Percentiles rank a stretch among this genome's conserved stretches.
phyloP scores from a whole-genome alignment of 1,284 basidiomycete genomes.

The Chondrostereum purpureum region DNA sequence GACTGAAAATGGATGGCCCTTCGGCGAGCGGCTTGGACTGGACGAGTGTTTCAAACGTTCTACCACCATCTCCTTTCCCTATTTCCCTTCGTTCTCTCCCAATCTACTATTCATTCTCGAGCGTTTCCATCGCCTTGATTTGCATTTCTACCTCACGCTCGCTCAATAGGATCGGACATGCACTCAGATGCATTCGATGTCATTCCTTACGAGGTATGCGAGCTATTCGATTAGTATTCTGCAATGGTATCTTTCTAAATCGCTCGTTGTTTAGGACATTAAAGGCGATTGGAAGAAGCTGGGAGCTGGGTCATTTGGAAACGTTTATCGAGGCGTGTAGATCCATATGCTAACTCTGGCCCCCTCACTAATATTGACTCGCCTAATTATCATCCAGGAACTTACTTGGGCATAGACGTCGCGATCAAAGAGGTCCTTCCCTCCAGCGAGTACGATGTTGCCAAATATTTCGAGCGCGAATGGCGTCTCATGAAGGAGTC shows the following conservation, averaged over 20 bases:
- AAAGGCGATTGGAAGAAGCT: conserved; percentile 84
- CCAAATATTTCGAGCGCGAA: conserved; percentile 97
- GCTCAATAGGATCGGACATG: conserved; percentile 14
- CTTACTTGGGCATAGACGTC: conserved; percentile 91
- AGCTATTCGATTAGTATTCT: background rate
- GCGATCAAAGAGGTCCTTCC: conserved; percentile 95
- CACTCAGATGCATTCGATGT: conserved; percentile 72
- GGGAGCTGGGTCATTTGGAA: conserved; percentile 88
- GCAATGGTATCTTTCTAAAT: background rate
- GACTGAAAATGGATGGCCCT: background rate
- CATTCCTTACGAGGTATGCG: conserved; percentile 67
- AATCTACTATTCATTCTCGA: background rate
- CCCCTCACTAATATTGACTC: conserved; percentile 3
- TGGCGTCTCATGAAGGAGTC: conserved; percentile 94
- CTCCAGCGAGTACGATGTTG: conserved; percentile 84
- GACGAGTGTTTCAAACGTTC: background rate
- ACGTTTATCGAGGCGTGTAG: conserved; percentile 77
- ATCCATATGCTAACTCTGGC: background rate
- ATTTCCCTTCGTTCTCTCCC: too few relatives aligned
- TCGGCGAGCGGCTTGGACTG: too few relatives aligned
- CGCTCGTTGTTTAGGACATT: conserved; percentile 58
- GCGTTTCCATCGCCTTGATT: conserved; percentile 2
- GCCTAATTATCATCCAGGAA: conserved; percentile 39
- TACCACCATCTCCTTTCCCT: conserved; percentile 21
- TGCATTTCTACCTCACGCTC: background rate